These are phyloP conservation scores for Arthroderma sp. DNA, from an alignment of 2,329 filamentous ascomycete genomes.

Conservation along the genomic window DNA sequence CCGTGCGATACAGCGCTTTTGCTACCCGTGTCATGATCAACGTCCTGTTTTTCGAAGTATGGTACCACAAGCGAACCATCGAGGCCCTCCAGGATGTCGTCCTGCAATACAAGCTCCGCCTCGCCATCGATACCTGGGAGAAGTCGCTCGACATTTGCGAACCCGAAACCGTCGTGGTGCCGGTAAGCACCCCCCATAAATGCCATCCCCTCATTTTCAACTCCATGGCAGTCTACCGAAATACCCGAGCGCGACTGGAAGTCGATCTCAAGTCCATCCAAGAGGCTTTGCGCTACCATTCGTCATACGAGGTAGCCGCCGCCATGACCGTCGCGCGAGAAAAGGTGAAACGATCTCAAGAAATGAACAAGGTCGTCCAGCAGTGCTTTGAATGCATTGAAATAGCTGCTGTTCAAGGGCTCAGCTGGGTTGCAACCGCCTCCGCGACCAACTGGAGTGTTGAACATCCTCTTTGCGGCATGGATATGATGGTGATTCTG, in stretches of 20 bases:
- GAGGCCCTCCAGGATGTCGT: conserved; percentile 94
- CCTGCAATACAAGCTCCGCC: conserved; percentile 91
- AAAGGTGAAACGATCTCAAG: conserved; percentile 83
- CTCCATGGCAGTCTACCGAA: conserved; percentile 91
- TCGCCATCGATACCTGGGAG: conserved; percentile 97
- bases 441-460: conserved; percentile 98
- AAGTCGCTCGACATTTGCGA: conserved; percentile 89
- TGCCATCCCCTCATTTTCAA: conserved; percentile 96
- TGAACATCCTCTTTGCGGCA: conserved; percentile 88
- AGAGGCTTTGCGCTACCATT: conserved; percentile 91
- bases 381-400: conserved; percentile 97
- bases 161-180: conserved; percentile 75
- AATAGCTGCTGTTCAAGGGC: conserved; percentile 83
- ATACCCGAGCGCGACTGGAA: conserved; percentile 79
- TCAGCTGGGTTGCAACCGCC: conserved; percentile 95
- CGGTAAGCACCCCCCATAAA: conserved; percentile 86
- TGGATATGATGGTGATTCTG: conserved; percentile 96
- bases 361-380: conserved; percentile 98
- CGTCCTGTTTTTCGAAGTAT: conserved; percentile 91
- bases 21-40: conserved; percentile 98
- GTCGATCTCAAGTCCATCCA: conserved; percentile 93
- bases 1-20: conserved; percentile 85
- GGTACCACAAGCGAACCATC: conserved; percentile 98
- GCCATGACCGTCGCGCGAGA: conserved; percentile 92
- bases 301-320: conserved; percentile 89